Evolutionary conservation across 2,329 filamentous ascomycete genomes (phyloP), one percentile per base, ranked within the genome.

Genomic region (Raffaelea deltoideospora): DNA sequence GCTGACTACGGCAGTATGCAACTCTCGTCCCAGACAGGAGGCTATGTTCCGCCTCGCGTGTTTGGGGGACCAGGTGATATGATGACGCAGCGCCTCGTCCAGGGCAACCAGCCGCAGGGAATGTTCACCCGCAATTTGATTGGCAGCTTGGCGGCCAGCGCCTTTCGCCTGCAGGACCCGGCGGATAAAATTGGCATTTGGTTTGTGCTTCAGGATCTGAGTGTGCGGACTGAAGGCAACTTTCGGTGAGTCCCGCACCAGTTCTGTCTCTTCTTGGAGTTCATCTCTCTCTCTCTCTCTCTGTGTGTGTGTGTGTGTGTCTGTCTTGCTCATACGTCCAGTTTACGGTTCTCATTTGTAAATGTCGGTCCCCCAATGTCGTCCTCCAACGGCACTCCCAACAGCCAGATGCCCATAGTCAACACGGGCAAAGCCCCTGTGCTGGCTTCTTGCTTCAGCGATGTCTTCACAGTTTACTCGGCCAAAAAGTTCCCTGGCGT

Each of bases 401-500:
- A 55, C 45, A 60, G 54, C 47, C 59, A 50, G 47, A 59, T 39
- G 49, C 57, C 53, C 32, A 27, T 55, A n/a, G 63, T 92, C 41
- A 90, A 86, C 54, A 78, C 72, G 27, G 79, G 77, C 38, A 77
- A 76, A 43, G 82, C 83, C 0, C 83, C 83, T 0, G 79, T 95
- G 11, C 69, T 96, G 15, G 86, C 88, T 1, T 80, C 78, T 9
- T 79, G 76, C 48, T 96, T 88, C 58, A 92, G 83, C 33, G 81
- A 93, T 5, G 69, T 76, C 3, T 96, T 98, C 64, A 83, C 85
- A 37, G 90, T 98, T 22, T 96, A 80, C 59, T 93, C 84, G 3
- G 90, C 90, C 33, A 98, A 98, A 68, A 95, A 95, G 52, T 98
- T 98, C 57, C 90, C 90, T 0, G 90, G 90, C 29, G 90, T 98